These are phyloP conservation scores for Canavalia ensiformis DNA, from an alignment of 306 rosid genomes.

Conservation along the genomic window DNA sequence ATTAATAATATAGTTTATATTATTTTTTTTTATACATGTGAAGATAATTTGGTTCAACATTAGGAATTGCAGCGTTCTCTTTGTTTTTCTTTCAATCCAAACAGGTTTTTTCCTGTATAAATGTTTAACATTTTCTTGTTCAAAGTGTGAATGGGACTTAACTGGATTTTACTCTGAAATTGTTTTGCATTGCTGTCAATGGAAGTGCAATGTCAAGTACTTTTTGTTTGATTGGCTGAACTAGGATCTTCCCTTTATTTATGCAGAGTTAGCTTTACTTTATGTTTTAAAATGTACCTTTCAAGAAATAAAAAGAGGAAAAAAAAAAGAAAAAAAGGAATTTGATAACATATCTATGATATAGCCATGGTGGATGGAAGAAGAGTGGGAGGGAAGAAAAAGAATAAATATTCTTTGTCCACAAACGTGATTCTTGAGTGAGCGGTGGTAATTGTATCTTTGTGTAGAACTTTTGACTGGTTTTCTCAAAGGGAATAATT, in stretches of 20 bases:
- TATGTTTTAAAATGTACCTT: conserved; percentile 36
- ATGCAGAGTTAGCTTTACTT: conserved; percentile 38
- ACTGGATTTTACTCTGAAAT: no score
- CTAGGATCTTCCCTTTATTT: conserved; percentile 38
- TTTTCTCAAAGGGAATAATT: conserved; percentile 48
- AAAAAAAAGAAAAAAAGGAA: conserved; percentile 12
- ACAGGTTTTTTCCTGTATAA: neutral
- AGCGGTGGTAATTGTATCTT: conserved; percentile 52
- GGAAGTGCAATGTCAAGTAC: conserved; percentile 35
- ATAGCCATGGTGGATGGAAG: conserved; percentile 46
- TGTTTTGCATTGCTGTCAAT: conserved; percentile 20
- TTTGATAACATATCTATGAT: conserved; percentile 39
- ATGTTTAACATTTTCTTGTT: no score
- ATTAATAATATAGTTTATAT: neutral
- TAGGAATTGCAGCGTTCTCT: conserved; percentile 1
- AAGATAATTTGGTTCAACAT: neutral
- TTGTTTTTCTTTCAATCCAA: conserved; percentile 17
- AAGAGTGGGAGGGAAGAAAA: conserved; percentile 33
- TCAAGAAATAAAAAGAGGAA: conserved; percentile 11
- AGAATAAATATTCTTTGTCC: conserved; percentile 48
- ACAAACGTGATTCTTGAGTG: conserved; percentile 47
- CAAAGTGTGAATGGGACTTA: no score
- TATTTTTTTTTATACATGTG: neutral
- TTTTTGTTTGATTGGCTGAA: conserved; percentile 39
- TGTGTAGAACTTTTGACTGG: conserved; percentile 54